Base-by-base conservation (phyloP, 331 rosid species). In the Cydonia oblonga region DNA sequence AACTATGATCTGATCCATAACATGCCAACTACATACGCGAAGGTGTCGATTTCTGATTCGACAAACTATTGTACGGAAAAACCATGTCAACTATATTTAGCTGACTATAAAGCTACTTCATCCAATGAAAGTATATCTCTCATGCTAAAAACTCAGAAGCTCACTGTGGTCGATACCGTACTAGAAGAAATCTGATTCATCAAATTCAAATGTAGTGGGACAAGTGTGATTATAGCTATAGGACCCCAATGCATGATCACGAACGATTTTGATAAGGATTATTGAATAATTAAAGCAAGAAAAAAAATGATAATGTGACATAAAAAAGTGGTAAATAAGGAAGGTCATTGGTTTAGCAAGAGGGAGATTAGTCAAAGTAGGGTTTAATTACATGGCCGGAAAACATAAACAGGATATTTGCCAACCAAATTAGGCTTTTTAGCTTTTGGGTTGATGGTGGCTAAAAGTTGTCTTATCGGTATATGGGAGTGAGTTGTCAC, bases 401-500 rank as follows among this genome's bases (percentile, higher is more conserved):
- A 82, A 79, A 82, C 86, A 82, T 68, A 70, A 59, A 30, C 9
- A 73, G 75, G 73, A 24, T 16, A 49, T 19, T 75, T 79, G 72
- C 81, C 83, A 82, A 78, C 83, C 75, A 70, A 69, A 24, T 53
- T 26, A 33, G 42, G 77, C 71, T 44, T 33, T 56, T 33, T 60
- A 42, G 44, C 65, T 73, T 75, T 79, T 60, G 64, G 64, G 70
- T 76, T 75, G 76, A 42, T 67, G 67, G 81, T 71, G 74, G 68
- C 68, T 79, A 42, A 79, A 76, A 75, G 81, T 61, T 75, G 81
- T 79, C 68, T 62, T 54, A 75, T 82, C 71, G 83, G 57, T 79
- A 71, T 82, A 76, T 83, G 82, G 81, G 76, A 76, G 64, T 81
- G 88, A 84, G 88, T 84, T 84, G 88, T 76, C 88, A 81, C 80